A percentile compares a stretch with the other conserved stretches of the same genome.
phyloP scores from a whole-genome alignment of 208 protist genomes.

The Trypanosoma platydactyli region DNA sequence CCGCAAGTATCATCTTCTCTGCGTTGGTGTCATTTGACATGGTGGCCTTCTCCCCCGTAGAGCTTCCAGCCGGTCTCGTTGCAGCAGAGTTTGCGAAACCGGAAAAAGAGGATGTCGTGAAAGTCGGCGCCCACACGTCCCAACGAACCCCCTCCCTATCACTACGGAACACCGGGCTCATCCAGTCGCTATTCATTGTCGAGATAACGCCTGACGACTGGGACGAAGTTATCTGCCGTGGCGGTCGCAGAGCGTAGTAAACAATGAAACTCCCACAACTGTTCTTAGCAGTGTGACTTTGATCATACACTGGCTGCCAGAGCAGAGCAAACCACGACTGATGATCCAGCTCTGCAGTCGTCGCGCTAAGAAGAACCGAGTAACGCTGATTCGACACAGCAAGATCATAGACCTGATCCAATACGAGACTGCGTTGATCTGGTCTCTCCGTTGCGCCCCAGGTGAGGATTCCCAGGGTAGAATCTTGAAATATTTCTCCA shows the following conservation, averaged over 20 bases:
- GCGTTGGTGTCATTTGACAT: neutral
- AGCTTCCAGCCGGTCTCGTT: neutral
- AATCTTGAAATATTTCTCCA: constrained; percentile 20
- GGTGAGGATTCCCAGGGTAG: constrained; percentile 49
- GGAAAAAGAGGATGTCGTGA: neutral
- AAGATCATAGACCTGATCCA: constrained; percentile 75
- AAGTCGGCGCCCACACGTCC: constrained; percentile 54
- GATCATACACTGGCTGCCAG: constrained; percentile 84
- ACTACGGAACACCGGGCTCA: constrained; percentile 67
- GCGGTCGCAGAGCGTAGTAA: constrained; percentile 80
- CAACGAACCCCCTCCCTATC: constrained; percentile 60
- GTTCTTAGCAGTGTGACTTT: constrained; percentile 75
- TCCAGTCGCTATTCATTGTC: constrained; percentile 67
- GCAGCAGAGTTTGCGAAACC: neutral
- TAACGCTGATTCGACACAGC: constrained; percentile 58
- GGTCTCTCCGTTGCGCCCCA: constrained; percentile 79
- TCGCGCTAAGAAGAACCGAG: constrained; percentile 58
- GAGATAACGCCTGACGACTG: constrained; percentile 49
- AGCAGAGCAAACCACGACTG: constrained; percentile 88
- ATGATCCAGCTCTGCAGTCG: constrained; percentile 70
- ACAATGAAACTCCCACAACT: constrained; percentile 84
- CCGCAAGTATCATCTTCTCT: neutral
- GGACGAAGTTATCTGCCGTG: constrained; percentile 58
- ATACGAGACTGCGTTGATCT: constrained; percentile 73
- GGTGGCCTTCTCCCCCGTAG: neutral